phyloP scores from a whole-genome alignment of 148 eudicot genomes.

The Chenopodium album region DNA sequence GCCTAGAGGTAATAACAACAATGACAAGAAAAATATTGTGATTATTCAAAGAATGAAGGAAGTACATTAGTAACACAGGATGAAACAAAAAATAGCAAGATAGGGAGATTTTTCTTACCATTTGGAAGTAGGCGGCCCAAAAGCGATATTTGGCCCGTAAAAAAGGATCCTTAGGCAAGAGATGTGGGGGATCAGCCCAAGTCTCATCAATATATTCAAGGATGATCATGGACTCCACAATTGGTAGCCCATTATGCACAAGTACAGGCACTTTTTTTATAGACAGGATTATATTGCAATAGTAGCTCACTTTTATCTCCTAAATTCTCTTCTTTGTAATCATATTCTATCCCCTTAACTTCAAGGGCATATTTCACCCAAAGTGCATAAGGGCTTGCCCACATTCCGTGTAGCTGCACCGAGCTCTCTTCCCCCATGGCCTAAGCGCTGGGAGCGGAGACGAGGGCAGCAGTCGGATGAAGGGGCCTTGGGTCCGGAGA shows the following conservation, averaged over 20 bases:
- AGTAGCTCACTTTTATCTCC: constrained; percentile 31
- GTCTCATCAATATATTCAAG: constrained; percentile 22
- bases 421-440: neutral
- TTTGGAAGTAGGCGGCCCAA: constrained; percentile 20
- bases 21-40: too few species aligned
- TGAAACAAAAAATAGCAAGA: too few species aligned
- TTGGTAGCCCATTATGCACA: constrained; percentile 22
- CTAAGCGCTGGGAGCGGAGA: too few species aligned
- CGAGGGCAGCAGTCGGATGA: too few species aligned
- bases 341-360: constrained; percentile 42
- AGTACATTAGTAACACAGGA: too few species aligned
- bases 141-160: constrained; percentile 24
- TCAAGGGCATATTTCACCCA: constrained; percentile 41
- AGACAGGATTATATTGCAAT: constrained; percentile 18
- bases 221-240: constrained; percentile 19
- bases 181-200: constrained; percentile 15
- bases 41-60: too few species aligned
- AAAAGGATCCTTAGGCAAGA: constrained; percentile 21
- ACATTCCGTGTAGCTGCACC: constrained; percentile 34
- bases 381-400: constrained; percentile 35
- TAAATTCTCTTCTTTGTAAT: constrained; percentile 39
- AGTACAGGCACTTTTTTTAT: constrained; percentile 22
- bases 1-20: too few species aligned
- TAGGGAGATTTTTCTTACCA: too few species aligned
- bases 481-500: too few species aligned